These are phyloP conservation scores for Russula emetica DNA, from an alignment of 768 basidiomycete genomes.

Conservation along the genomic window DNA sequence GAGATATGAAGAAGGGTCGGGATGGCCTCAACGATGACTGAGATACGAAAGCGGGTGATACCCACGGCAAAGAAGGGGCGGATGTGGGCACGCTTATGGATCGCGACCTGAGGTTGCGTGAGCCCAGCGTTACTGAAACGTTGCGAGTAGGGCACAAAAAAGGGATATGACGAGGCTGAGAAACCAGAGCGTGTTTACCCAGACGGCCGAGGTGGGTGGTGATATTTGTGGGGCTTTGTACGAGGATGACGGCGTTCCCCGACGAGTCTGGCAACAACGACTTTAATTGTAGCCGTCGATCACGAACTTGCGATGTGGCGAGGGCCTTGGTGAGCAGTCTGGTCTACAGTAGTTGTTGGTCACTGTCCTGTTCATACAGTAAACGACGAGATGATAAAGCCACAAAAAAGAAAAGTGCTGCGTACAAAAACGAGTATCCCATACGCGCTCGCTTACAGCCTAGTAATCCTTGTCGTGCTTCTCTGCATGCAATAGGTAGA, in stretches of 20 bases:
- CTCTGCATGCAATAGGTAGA: slow-evolving; percentile 16
- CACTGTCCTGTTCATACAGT: neutral
- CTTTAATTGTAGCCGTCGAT: slow-evolving; percentile 25
- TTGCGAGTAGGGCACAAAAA: slow-evolving; percentile 16
- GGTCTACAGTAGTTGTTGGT: slow-evolving; percentile 6
- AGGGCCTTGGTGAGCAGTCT: slow-evolving; percentile 14
- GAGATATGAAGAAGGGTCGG: slow-evolving; percentile 10
- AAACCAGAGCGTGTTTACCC: slow-evolving; percentile 16
- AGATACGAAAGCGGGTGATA: neutral
- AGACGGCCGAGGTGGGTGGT: slow-evolving; percentile 9
- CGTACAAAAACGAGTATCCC: slow-evolving; percentile 20
- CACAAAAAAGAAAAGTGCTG: neutral
- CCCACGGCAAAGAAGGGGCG: slow-evolving; percentile 14
- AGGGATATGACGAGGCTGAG: slow-evolving; percentile 13
- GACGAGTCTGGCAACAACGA: slow-evolving; percentile 10
- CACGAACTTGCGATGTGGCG: slow-evolving; percentile 20
- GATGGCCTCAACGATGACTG: slow-evolving; percentile 10
- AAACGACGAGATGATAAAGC: neutral
- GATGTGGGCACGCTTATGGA: slow-evolving; percentile 15
- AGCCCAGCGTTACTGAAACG: slow-evolving; percentile 14
- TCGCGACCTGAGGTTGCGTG: slow-evolving; percentile 1
- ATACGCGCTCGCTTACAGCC: slow-evolving; percentile 10
- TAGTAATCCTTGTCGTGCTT: neutral
- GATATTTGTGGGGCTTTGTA: slow-evolving; percentile 6
- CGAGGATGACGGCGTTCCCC: slow-evolving; percentile 2